Percentiles rank a stretch among this genome's conserved stretches.
These are phyloP conservation scores for Colletotrichum gloeosporioides DNA, from an alignment of 2,329 filamentous ascomycete genomes.

Conservation along the genomic window DNA sequence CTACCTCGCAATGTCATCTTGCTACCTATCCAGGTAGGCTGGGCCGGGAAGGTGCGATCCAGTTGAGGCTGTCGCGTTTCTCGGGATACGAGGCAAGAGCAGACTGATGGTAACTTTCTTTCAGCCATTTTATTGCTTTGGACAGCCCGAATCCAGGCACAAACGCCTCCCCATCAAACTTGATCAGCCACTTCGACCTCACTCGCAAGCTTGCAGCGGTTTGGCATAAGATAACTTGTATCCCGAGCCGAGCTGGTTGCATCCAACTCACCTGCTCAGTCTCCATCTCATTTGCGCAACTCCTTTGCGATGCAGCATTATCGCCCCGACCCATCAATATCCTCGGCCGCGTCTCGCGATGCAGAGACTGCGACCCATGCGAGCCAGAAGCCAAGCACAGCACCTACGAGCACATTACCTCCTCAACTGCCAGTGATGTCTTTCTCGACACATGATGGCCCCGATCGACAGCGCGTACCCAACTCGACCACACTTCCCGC, in stretches of 20 bases:
- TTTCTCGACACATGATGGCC: not conserved
- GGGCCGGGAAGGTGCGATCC: not conserved
- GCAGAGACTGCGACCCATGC: slow-evolving; percentile 6
- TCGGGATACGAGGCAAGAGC: not conserved
- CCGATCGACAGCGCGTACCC: not conserved
- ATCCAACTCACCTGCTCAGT: not conserved
- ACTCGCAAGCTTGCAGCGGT: not conserved
- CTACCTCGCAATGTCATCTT: not conserved
- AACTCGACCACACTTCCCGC: slow-evolving; percentile 23
- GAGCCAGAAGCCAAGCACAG: slow-evolving; percentile 13
- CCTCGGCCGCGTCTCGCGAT: slow-evolving; percentile 28
- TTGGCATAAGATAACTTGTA: not conserved
- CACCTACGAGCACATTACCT: slow-evolving; percentile 13
- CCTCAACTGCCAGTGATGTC: not conserved
- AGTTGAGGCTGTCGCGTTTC: not conserved
- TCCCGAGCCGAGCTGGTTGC: not conserved
- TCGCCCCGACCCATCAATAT: slow-evolving; percentile 27
- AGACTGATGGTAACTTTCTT: not conserved
- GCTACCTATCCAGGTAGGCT: not conserved
- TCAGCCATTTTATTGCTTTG: not conserved
- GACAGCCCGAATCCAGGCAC: not conserved
- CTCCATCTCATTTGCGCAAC: slow-evolving; percentile 4
- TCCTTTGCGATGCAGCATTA: slow-evolving; percentile 34
- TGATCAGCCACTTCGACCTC: not conserved
- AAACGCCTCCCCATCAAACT: not conserved